Evolutionary conservation across 306 rosid genomes (phyloP), one percentile per base, ranked within the genome.

Genomic region (Quercus engelmannii): DNA sequence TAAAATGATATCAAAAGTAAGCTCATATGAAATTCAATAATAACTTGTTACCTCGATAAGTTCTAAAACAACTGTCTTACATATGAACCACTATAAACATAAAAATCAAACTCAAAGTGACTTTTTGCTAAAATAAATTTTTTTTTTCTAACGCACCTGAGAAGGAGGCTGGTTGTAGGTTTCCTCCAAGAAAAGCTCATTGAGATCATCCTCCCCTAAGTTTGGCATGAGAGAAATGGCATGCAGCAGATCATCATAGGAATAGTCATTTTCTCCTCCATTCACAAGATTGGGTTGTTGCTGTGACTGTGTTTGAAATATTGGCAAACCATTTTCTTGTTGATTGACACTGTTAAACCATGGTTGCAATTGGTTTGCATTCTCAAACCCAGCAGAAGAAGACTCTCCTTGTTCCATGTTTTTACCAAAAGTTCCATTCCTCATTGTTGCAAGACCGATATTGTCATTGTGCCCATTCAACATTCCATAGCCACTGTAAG

Each of bases 381-480:
- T 12, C 19, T 5, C 61, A 33, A 35, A 31, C 54, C n/a, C 41
- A 70, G 51, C 75, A 38, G n/a, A 5, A 70, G 43, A 6, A 21
- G 43, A 61, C 9, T 31, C 20, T 52, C 79, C 81, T 71, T 59
- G 73, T 56, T 55, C 38, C 65, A 75, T 26, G 28, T 57, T 75
- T 41, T 41, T 41, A 57, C 69, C 73, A 59, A 46, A 52, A 6
- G 11, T 71, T 35, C 55, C 80, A 59, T 71, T 19, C n/a, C 26
- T 73, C 49, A 61, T 61, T 1, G 73, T 8, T 55, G 69, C 6
- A 58, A 26, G 65, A 67, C 71, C 41, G 26, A 31, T 28, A 70
- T 58, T 55, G 23, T 19, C 20, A 61, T 58, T 81, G 55, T 64
- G n/a, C 19, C 23, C 73, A 59, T 30, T 41, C 18, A 71, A 64